phyloP scores from a whole-genome alignment of 148 eudicot species.

The Fagopyrum tataricum region DNA sequence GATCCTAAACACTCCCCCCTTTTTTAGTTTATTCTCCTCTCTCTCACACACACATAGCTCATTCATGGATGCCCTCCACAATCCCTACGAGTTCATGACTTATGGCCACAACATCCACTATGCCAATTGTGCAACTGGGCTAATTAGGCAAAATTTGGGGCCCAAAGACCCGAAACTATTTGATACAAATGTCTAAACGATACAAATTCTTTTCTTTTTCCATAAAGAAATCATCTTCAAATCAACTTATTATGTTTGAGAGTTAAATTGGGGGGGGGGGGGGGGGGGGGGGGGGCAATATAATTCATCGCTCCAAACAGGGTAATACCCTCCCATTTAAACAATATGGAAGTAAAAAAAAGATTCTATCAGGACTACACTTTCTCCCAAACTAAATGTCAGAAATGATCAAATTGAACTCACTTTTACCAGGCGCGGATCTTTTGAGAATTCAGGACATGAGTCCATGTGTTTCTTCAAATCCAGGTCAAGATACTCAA shows the following conservation, averaged over 20 bases:
- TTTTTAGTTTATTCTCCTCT: background rate
- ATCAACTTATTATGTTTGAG: background rate
- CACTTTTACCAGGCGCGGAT: constrained; percentile 76
- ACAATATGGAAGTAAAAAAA: background rate
- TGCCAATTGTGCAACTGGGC: background rate
- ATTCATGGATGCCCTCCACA: background rate
- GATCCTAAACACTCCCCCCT: background rate
- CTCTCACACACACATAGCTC: background rate
- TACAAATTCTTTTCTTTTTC: background rate
- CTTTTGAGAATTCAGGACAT: constrained; percentile 79
- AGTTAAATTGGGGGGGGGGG: background rate
- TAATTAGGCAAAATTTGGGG: background rate
- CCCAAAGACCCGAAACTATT: background rate
- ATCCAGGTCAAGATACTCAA: constrained; percentile 95
- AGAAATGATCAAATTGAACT: constrained; percentile 18
- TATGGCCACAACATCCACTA: background rate
- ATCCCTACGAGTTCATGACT: background rate
- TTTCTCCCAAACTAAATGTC: background rate
- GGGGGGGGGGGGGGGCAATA: background rate
- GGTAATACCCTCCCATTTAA: constrained; percentile 2
- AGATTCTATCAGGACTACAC: background rate
- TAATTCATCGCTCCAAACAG: background rate
- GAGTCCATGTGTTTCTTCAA: constrained; percentile 98
- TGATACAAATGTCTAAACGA: background rate
- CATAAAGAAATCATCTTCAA: background rate